Base-by-base conservation (phyloP, 2,329 filamentous ascomycete species). In the Alternaria conjuncta region DNA sequence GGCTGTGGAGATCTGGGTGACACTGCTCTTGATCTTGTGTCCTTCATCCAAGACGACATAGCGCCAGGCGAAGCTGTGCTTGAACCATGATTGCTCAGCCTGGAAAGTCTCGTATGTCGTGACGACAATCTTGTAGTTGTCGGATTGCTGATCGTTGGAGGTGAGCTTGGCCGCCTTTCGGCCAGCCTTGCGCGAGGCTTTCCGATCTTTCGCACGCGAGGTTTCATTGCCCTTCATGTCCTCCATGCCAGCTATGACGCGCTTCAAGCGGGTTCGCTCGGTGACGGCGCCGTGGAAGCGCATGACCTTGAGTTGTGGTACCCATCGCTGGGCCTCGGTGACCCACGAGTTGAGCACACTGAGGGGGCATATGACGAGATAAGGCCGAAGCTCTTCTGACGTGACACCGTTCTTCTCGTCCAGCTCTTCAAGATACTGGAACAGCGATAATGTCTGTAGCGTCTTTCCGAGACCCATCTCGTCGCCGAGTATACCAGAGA, bases 381-480 rank as follows among this genome's bases (percentile, higher is more conserved):
- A 99, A 0, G 96, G 96, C 0, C 96, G 95, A 57, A 88, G 88
- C 76, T 98, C 94, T 56, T 81, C 81, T 4, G 79, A 80, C 0
- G 73, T 75, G 1, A 75, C 69, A 50, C 64, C 76, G 66, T 57
- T 61, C 56, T 76, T 70, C 11, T 89, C 87, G 84, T 98, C 97
- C 81, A 88, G 90, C 84, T 98, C 95, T 69, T 99, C 97, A 58
- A 99, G 89, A 78, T 98, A 96, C 15, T 95, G 97, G 74, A 99
- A 92, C 78, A 99, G 84, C 82, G 93, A 97, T 81, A 99, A 96
- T 32, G 96, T 98, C 82, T 99, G 96, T 71, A 99, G 97, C 0
- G 96, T 99, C 84, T 99, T 99, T 79, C 96, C 96, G 67, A 99
- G 91, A 89, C 96, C 96, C 96, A 99, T 99, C 82, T 99, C 96